A percentile compares a stretch with the other conserved stretches of the same genome.
Conservation (phyloP, 305 asterid species). For the Fraxinus baroniana region DNA sequence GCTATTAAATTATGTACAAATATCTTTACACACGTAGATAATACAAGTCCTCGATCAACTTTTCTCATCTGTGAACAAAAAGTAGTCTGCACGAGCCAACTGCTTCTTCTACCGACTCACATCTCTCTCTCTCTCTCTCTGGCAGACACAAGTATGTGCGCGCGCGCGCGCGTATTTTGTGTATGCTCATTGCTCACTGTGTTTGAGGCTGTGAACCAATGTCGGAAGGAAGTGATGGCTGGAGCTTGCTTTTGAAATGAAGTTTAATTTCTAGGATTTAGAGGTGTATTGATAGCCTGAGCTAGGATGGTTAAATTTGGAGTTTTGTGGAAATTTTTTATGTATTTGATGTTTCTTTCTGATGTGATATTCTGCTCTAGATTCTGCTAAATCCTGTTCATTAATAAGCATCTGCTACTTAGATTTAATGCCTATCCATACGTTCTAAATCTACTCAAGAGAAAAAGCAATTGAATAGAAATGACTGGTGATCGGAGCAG, state of each 20-base stretch:
- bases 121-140: constrained; percentile 19
- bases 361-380: constrained; percentile 6
- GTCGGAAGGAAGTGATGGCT: constrained; percentile 45
- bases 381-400: constrained; percentile 15
- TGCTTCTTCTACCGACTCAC: constrained; percentile 18
- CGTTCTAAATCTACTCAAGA: background rate
- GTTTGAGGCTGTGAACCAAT: constrained; percentile 9
- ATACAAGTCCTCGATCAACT: background rate
- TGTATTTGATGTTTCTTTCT: background rate
- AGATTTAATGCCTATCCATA: background rate
- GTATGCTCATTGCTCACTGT: background rate
- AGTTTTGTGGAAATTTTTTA: background rate
- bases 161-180: background rate
- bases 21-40: too few relatives aligned
- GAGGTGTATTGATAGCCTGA: constrained; percentile 21
- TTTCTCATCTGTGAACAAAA: background rate
- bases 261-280: constrained; percentile 20
- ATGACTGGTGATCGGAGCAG: constrained; percentile 44
- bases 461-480: background rate
- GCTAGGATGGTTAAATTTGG: constrained; percentile 13
- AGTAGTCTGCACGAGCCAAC: background rate
- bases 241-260: constrained; percentile 32
- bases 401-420: background rate
- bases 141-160: too few relatives aligned
- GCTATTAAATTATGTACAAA: too few relatives aligned